These are phyloP conservation scores for Zea luxurians DNA, from an alignment of 176 grass and related monocot genomes.

Conservation along the genomic window DNA sequence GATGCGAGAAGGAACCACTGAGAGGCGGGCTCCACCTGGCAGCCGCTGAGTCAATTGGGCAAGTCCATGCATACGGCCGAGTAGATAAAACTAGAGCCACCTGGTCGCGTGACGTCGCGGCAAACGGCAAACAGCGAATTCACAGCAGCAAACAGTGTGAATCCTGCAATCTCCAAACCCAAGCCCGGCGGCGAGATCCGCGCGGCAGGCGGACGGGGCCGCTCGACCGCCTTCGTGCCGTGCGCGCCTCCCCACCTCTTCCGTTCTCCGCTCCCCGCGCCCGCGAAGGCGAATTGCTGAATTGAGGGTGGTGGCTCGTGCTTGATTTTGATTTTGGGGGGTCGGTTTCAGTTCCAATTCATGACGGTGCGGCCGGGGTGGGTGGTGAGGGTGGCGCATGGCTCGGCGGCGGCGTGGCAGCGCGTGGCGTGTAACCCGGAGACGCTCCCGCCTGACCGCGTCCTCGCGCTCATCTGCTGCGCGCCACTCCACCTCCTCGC, in stretches of 20 bases:
- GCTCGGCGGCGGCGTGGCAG: conserved; percentile 75
- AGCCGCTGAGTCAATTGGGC: neutral
- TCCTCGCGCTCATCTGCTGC: conserved; percentile 70
- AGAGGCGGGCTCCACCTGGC: neutral
- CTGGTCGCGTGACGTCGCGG: neutral
- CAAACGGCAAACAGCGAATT: conserved; percentile 16
- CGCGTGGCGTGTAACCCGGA: conserved; percentile 93
- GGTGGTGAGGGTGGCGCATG: conserved; percentile 80
- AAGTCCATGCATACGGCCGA: neutral
- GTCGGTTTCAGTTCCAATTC: neutral
- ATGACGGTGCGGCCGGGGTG: conserved; percentile 63
- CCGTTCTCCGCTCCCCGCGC: neutral
- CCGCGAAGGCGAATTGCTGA: neutral
- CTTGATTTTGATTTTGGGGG: too few relatives aligned
- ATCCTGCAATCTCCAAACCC: neutral
- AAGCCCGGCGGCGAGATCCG: conserved; percentile 25
- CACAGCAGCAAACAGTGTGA: neutral
- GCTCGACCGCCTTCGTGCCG: neutral
- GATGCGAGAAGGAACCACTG: neutral
- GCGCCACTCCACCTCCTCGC: conserved; percentile 72
- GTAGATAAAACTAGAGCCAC: neutral
- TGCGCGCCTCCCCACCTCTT: neutral
- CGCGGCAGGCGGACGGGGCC: neutral
- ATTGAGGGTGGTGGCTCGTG: neutral
- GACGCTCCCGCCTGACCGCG: conserved; percentile 67